phyloP scores from a whole-genome alignment of 768 basidiomycete genomes.

The Thelephora ganbajun region DNA sequence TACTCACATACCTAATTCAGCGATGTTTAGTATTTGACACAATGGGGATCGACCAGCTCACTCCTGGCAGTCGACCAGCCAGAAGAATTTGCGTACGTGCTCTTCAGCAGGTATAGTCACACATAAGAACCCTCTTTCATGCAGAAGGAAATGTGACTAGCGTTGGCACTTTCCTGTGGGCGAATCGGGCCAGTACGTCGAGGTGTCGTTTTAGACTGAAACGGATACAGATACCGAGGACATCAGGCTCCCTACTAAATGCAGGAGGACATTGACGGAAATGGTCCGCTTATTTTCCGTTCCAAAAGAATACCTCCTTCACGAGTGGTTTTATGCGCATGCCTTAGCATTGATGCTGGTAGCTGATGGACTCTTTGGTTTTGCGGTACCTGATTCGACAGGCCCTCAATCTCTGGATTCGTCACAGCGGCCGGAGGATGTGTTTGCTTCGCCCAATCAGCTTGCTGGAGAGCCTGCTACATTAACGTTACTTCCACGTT shows the following conservation, averaged over 20 bases:
- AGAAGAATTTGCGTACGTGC: no score
- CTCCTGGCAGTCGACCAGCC: no score
- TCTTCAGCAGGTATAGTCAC: no score
- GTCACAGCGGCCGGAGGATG: slow-evolving; percentile 41
- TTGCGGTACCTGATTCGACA: slow-evolving; percentile 29
- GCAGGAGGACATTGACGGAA: slow-evolving; percentile 70
- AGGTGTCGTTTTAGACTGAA: slow-evolving; percentile 72
- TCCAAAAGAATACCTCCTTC: slow-evolving; percentile 30
- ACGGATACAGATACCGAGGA: slow-evolving; percentile 60
- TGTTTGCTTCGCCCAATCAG: slow-evolving; percentile 79
- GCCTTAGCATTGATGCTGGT: no score
- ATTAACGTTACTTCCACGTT: slow-evolving; percentile 79
- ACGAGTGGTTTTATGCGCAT: slow-evolving; percentile 53
- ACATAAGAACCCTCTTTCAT: no score
- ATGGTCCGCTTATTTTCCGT: slow-evolving; percentile 33
- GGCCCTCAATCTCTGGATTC: background rate
- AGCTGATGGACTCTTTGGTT: slow-evolving; percentile 14
- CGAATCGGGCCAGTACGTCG: slow-evolving; percentile 85
- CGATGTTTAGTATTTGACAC: no score
- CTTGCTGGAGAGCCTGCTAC: slow-evolving; percentile 90
- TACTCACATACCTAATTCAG: no score
- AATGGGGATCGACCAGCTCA: no score
- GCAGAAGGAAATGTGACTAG: slow-evolving; percentile 93
- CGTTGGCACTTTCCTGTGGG: no score
- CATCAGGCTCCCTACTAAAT: slow-evolving; percentile 67